Evolutionary conservation across 495 filamentous ascomycete genomes (phyloP).

Genomic region (Pyronema domesticum): DNA sequence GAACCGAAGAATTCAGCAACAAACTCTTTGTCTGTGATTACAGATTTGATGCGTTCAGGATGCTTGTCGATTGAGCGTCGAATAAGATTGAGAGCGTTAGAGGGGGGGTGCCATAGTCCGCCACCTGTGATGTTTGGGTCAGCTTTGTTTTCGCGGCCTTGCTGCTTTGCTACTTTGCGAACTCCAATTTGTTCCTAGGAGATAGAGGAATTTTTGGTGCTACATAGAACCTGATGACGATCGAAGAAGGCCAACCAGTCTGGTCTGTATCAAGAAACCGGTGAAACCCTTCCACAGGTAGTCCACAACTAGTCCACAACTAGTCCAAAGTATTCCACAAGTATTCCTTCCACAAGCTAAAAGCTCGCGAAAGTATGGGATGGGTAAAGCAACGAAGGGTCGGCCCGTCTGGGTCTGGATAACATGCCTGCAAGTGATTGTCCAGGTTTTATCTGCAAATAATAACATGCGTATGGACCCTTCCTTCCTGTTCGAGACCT

Average conservation of each 20-base stretch:
- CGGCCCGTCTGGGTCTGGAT: background rate
- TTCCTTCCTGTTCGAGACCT: constrained; percentile 24
- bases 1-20: constrained; percentile 17
- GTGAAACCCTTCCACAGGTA: background rate
- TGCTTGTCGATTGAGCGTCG: constrained; percentile 14
- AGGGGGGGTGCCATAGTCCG: constrained; percentile 14
- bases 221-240: background rate
- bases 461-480: constrained; percentile 21
- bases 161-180: too few relatives aligned
- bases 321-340: too few relatives aligned
- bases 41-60: constrained; percentile 13
- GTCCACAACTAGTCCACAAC: too few relatives aligned
- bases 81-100: constrained; percentile 15
- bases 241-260: background rate
- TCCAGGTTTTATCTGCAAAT: constrained; percentile 18
- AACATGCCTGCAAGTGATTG: constrained; percentile 18
- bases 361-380: background rate
- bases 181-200: too few relatives aligned
- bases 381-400: background rate
- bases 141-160: too few relatives aligned
- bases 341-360: background rate
- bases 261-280: background rate
- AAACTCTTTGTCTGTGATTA: constrained; percentile 12
- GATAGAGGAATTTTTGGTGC: too few relatives aligned
- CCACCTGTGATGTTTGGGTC: constrained; percentile 8